phyloP scores from a whole-genome alignment of 495 filamentous ascomycete species.

The Xylaria venustula region DNA sequence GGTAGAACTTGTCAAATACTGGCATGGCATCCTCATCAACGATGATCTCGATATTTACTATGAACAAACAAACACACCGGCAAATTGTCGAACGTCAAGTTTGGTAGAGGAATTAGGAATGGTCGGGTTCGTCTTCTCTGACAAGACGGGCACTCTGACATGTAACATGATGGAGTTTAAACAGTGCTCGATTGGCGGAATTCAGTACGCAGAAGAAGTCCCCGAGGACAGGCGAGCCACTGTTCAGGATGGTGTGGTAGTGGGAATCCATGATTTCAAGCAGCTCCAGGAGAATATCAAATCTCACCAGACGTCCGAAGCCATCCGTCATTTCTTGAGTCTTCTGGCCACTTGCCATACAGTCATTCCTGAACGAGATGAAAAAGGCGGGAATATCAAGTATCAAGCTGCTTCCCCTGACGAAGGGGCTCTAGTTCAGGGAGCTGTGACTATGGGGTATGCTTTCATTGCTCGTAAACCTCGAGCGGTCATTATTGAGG shows the following conservation, averaged over 20 bases:
- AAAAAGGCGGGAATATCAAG: conserved; percentile 77
- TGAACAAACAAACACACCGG: conserved; percentile 90
- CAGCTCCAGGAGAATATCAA: conserved; percentile 70
- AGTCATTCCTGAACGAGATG: conserved; percentile 87
- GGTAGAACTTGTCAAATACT: conserved; percentile 96
- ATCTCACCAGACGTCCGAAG: conserved; percentile 61
- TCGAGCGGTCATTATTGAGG: conserved; percentile 74
- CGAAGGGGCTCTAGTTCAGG: conserved; percentile 93
- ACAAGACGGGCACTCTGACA: conserved; percentile 98
- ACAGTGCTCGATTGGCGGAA: conserved; percentile 86
- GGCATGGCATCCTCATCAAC: conserved; percentile 94
- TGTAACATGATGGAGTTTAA: conserved; percentile 99
- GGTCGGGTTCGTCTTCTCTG: conserved; percentile 98
- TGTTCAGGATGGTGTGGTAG: conserved; percentile 68
- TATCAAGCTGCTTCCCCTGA: conserved; percentile 98
- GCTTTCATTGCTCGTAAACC: conserved; percentile 88
- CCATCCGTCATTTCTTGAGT: conserved; percentile 87
- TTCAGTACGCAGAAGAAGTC: conserved; percentile 91
- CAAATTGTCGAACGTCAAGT: conserved; percentile 92
- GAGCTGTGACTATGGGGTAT: conserved; percentile 82
- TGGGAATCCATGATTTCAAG: conserved; percentile 87
- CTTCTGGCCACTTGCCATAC: conserved; percentile 93
- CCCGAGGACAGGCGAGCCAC: conserved; percentile 87
- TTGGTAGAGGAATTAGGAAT: conserved; percentile 97
- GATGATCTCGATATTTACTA: conserved; percentile 98